phyloP scores from a whole-genome alignment of 768 basidiomycete genomes.

The Naganishia vishniacii region DNA sequence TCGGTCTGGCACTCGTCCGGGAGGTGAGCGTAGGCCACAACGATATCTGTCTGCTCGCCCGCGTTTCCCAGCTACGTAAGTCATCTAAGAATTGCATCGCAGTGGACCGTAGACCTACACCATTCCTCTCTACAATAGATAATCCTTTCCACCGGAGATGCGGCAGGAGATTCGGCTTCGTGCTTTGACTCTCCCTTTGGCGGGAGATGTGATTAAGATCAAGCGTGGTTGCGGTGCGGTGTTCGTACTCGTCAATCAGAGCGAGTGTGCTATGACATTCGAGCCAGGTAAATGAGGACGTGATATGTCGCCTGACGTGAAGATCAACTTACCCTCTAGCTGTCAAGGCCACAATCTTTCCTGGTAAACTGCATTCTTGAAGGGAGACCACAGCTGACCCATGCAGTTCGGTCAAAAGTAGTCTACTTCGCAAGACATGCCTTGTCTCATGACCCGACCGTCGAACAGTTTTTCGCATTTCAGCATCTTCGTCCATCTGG shows the following conservation, averaged over 20 bases:
- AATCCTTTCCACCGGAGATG: slow-evolving; percentile 18
- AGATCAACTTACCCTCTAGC: slow-evolving; percentile 1
- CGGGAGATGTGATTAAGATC: slow-evolving; percentile 13
- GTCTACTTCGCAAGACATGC: slow-evolving; percentile 2
- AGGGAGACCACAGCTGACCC: background rate
- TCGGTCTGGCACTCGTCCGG: slow-evolving; percentile 7
- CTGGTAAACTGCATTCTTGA: background rate
- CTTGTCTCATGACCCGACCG: background rate
- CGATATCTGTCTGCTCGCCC: background rate
- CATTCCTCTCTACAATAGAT: background rate
- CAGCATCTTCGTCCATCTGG: slow-evolving; percentile 2
- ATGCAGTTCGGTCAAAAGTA: background rate
- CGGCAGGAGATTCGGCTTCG: slow-evolving; percentile 15
- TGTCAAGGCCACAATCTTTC: slow-evolving; percentile 11
- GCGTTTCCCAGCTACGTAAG: background rate
- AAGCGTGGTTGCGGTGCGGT: background rate
- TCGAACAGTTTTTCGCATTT: background rate
- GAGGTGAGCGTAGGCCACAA: slow-evolving; percentile 11
- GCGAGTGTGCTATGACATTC: background rate
- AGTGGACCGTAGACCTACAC: background rate
- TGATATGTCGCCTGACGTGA: too few relatives aligned
- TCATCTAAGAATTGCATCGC: too few relatives aligned
- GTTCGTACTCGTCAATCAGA: slow-evolving; percentile 6
- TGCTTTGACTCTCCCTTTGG: slow-evolving; percentile 4
- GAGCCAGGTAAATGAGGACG: background rate